These are phyloP conservation scores for Corylus americana DNA, from an alignment of 306 rosid species.

Conservation along the genomic window DNA sequence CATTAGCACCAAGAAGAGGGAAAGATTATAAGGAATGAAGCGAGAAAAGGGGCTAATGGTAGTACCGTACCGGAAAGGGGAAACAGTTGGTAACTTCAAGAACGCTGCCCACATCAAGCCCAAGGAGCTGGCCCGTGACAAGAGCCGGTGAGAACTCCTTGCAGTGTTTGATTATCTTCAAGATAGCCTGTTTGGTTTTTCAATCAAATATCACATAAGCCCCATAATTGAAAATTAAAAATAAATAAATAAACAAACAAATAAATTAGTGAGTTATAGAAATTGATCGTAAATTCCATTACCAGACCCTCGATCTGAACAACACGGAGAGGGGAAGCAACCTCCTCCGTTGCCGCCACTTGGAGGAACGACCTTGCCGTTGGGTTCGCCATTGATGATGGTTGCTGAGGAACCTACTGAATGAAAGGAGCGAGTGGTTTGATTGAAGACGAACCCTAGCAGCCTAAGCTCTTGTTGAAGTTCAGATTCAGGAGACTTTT, in stretches of 20 bases:
- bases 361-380: slow-evolving; percentile 77
- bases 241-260: neutral
- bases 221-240: neutral
- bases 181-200: slow-evolving; percentile 51
- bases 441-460: neutral
- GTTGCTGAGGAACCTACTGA: neutral
- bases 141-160: slow-evolving; percentile 92
- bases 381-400: neutral
- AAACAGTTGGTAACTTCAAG: slow-evolving; percentile 98
- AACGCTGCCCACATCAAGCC: slow-evolving; percentile 95
- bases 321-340: slow-evolving; percentile 77
- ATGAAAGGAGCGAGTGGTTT: neutral
- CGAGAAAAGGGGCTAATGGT: no score
- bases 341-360: slow-evolving; percentile 91
- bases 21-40: no score
- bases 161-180: slow-evolving; percentile 97
- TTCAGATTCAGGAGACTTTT: neutral
- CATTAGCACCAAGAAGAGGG: neutral
- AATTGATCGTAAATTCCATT: neutral
- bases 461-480: no score
- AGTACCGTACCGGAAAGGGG: slow-evolving; percentile 77
- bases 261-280: neutral
- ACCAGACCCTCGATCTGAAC: slow-evolving; percentile 98
- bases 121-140: slow-evolving; percentile 97
- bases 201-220: neutral